Base-by-base conservation (phyloP, 768 basidiomycete genomes). In the Tephrocybe sp. region DNA sequence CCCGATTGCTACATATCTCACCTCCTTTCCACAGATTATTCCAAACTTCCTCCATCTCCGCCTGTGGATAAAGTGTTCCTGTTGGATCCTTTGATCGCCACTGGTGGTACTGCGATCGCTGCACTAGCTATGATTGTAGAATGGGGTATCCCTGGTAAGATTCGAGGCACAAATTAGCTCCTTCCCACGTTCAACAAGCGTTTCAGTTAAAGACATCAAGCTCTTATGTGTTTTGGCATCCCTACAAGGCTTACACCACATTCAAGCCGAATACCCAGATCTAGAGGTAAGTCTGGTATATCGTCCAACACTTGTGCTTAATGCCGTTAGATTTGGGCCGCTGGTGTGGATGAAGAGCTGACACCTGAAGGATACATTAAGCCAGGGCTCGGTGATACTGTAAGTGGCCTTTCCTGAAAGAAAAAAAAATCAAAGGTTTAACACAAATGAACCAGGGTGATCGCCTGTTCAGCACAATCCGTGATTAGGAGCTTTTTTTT, bases 371-470 rank as follows among this genome's bases (percentile, higher is more conserved):
- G 95, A 6, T 73, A 92, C 55, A 88, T 98, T 52, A 78, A 72
- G n/a, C 95, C 95, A 9, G 95, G 95, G 16, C 76, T 96, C 39
- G 95, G 95, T 4, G 95, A 97, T 67, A 83, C 90, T 20, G 92
- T 91, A 62, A 64, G 88, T 76, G 30, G 17, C 45, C 23, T 16
- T 26, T 42, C 56, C 38, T 34, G 33, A 30, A 19, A 30, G 0
- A 17, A n/a, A 3, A 14, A 17, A n/a, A 3, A 14, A 8, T 5
- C 17, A 19, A 12, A 12, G 19, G 10, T 19, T 43, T 57, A 32
- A 60, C 39, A n/a, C 14, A 36, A 1, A 3, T n/a, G 11, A 32
- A 38, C n/a, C 57, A 93, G 89, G 92, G 92, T 2, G 92, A 95
- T 60, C 85, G 92, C 9, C 66, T 92, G 52, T 92, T 89, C 72